A percentile compares a stretch with the other conserved stretches of the same genome.
phyloP scores from a whole-genome alignment of 495 filamentous ascomycete species.

The Aspergillus incahuasiensis region DNA sequence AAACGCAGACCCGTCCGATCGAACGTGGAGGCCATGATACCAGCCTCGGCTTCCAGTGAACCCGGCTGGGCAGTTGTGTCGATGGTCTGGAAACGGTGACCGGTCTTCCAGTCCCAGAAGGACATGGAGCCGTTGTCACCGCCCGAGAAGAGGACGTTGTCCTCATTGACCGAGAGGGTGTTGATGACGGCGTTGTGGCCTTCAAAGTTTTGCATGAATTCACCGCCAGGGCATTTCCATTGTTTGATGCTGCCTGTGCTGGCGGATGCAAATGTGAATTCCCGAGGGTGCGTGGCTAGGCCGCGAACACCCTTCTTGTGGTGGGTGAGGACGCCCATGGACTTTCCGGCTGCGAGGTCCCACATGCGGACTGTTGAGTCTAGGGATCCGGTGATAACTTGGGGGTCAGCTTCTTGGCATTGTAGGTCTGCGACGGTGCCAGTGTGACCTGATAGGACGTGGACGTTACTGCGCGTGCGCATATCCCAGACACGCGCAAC shows the following conservation, averaged over 20 bases:
- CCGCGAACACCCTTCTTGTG: slow-evolving; percentile 95
- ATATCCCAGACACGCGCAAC: slow-evolving; percentile 98
- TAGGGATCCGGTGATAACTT: slow-evolving; percentile 86
- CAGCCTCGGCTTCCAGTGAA: slow-evolving; percentile 87
- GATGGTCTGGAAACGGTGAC: slow-evolving; percentile 78
- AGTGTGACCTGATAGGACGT: slow-evolving; percentile 87
- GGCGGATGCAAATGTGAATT: slow-evolving; percentile 94
- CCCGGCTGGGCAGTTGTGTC: slow-evolving; percentile 93
- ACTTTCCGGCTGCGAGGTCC: slow-evolving; percentile 95
- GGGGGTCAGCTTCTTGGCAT: slow-evolving; percentile 94
- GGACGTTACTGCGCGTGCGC: slow-evolving; percentile 91
- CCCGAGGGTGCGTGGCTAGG: slow-evolving; percentile 80
- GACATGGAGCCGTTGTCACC: slow-evolving; percentile 94
- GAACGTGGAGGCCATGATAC: slow-evolving; percentile 88
- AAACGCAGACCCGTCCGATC: slow-evolving; percentile 83
- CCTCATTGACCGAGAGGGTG: slow-evolving; percentile 85
- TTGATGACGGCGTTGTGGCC: slow-evolving; percentile 97
- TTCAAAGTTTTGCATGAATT: slow-evolving; percentile 99
- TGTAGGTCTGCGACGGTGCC: slow-evolving; percentile 83
- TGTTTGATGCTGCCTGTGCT: slow-evolving; percentile 95
- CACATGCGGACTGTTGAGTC: slow-evolving; percentile 91
- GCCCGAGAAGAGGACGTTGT: slow-evolving; percentile 91
- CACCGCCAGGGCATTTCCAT: slow-evolving; percentile 98
- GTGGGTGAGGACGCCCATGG: slow-evolving; percentile 92
- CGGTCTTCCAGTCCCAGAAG: slow-evolving; percentile 99